Evolutionary conservation across 2,329 filamentous ascomycete genomes (phyloP), one percentile per base, ranked within the genome.

Genomic region (Epichloe bromicola): DNA sequence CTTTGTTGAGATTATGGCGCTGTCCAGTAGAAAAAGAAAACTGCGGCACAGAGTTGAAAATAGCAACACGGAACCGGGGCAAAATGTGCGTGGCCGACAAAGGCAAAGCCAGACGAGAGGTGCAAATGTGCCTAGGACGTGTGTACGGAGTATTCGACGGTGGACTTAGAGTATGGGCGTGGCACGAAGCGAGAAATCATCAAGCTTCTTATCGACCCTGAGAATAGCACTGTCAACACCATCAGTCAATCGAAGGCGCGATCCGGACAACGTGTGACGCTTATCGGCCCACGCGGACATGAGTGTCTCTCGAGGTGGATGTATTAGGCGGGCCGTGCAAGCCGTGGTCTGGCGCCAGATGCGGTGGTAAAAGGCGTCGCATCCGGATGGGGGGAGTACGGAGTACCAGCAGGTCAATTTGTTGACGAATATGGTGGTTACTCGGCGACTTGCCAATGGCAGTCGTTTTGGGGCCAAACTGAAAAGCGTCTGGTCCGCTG

Each of bases 251-350:
- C 39, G 47, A 50, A 46, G 15, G 42, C 42, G 34, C 36, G 42
- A 42, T 17, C 51, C 51, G 40, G 37, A 44, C 42, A 11, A 44
- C 20, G 23, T 30, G 23, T 43, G 41, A 51, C 26, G 44, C 48
- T 51, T 51, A 54, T 52, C 50, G 40, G 44, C 17, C 23, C 49
- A 46, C 17, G 37, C 20, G 17, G 36, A 11, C 36, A 23, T 15
- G 11, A 23, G 20, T 47, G 36, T 17, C 14, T 45, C 36, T 38
- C 36, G 36, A 38, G 36, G 36, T 38, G 36, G 15, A n/a, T 38
- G 36, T 14, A 2, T 14, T 14, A 38, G 36, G 36, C 12, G 36
- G 36, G 36, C 26, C 26, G 26, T 30, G 26, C 26, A 30, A 19
- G 39, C 39, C 11, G 39, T 19, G 39, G 39, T 41, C 26, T 39